Evolutionary conservation across 2,329 filamentous ascomycete species (phyloP).

Genomic region (Pestalotiopsis sp.): DNA sequence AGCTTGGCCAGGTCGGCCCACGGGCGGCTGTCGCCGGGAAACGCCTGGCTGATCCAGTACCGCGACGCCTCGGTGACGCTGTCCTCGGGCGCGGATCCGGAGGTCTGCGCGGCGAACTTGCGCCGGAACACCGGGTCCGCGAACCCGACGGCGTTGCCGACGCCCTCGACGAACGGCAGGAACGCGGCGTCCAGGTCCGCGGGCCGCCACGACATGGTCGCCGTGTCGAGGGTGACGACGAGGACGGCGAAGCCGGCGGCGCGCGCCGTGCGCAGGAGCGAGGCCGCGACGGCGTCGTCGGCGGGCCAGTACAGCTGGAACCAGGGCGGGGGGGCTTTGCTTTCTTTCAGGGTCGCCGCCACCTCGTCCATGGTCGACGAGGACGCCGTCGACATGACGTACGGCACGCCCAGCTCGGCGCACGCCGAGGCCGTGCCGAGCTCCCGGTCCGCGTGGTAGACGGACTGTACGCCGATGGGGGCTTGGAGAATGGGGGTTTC

Average conservation of each 20-base stretch:
- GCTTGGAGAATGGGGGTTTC: conserved; percentile 62
- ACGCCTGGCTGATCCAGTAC: conserved; percentile 55
- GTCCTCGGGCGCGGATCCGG: conserved; percentile 43
- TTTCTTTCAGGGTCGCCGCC: conserved; percentile 57
- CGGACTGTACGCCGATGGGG: conserved; percentile 69
- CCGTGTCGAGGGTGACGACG: conserved; percentile 75
- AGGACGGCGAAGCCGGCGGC: conserved; percentile 64
- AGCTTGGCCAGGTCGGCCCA: conserved; percentile 67
- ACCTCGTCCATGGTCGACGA: conserved; percentile 68
- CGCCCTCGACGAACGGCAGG: conserved; percentile 59
- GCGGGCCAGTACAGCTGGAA: conserved; percentile 78
- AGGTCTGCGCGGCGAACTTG: conserved; percentile 56
- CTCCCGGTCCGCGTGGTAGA: conserved; percentile 69
- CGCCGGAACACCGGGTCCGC: conserved; percentile 67
- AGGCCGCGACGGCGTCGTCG: conserved; percentile 66
- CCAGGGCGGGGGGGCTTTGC: conserved; percentile 55
- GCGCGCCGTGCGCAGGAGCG: conserved; percentile 64
- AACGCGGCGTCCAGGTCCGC: conserved; percentile 67
- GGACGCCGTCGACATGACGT: conserved; percentile 68
- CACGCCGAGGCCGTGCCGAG: conserved; percentile 65
- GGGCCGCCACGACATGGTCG: conserved; percentile 69
- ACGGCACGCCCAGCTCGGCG: conserved; percentile 62
- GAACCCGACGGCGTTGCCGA: conserved; percentile 65
- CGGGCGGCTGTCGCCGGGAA: conserved; percentile 37
- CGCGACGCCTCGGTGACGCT: conserved; percentile 50